These are phyloP conservation scores for Pleurotus djamor DNA, from an alignment of 768 basidiomycete species.

Conservation along the genomic window DNA sequence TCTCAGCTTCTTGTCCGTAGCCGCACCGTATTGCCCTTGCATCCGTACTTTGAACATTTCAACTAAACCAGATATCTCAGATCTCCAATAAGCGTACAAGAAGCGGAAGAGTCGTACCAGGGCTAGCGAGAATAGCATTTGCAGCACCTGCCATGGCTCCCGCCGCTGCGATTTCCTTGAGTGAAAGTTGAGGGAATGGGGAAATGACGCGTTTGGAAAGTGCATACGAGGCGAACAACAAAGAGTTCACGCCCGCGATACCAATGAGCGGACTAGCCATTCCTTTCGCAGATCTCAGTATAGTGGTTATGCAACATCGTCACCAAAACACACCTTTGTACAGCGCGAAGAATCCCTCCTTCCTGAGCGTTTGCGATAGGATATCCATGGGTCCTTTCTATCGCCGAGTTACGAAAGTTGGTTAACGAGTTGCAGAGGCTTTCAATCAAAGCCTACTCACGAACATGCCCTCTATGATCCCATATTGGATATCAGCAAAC, in stretches of 20 bases:
- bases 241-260: slow-evolving; percentile 93
- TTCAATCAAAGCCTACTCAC: slow-evolving; percentile 32
- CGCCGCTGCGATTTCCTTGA: slow-evolving; percentile 78
- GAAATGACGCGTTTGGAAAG: slow-evolving; percentile 79
- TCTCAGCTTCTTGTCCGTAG: slow-evolving; percentile 75
- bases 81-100: background rate
- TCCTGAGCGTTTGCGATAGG: slow-evolving; percentile 69
- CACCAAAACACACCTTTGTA: slow-evolving; percentile 73
- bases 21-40: slow-evolving; percentile 92
- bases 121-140: slow-evolving; percentile 89
- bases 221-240: slow-evolving; percentile 92
- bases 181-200: slow-evolving; percentile 81
- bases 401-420: background rate
- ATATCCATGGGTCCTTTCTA: slow-evolving; percentile 97
- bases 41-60: slow-evolving; percentile 99
- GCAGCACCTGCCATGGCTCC: slow-evolving; percentile 92
- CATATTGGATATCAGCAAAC: slow-evolving; percentile 6
- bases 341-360: slow-evolving; percentile 91
- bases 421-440: background rate
- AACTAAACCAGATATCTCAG: slow-evolving; percentile 37
- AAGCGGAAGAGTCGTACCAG: slow-evolving; percentile 44
- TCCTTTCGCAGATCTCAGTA: slow-evolving; percentile 39
- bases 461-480: slow-evolving; percentile 74
- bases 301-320: background rate
- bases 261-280: slow-evolving; percentile 92